Evolutionary conservation across 139 green algal species (phyloP).

Genomic region (Tetraselmis striata): DNA sequence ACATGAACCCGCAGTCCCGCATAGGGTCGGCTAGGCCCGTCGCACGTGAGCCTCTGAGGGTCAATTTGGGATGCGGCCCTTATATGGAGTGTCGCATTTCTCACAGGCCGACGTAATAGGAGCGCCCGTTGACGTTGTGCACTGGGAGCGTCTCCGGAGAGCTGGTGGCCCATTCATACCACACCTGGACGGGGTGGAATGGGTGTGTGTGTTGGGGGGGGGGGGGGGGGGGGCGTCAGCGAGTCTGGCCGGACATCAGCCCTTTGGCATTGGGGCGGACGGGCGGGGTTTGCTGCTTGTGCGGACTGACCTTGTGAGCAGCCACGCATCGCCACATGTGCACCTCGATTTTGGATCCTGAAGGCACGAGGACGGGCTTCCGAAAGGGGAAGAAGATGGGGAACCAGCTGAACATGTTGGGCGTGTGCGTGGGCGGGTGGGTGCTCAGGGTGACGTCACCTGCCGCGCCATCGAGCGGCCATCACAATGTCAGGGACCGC

Average conservation of each 20-base stretch:
- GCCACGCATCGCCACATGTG: slow-evolving; percentile 81
- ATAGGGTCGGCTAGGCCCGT: too few relatives aligned
- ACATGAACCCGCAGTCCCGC: too few relatives aligned
- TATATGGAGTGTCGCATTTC: slow-evolving; percentile 10
- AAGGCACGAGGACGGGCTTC: slow-evolving; percentile 58
- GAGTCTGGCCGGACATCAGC: too few relatives aligned
- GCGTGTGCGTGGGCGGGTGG: slow-evolving; percentile 81
- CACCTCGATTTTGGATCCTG: slow-evolving; percentile 48
- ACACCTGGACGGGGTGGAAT: slow-evolving; percentile 33
- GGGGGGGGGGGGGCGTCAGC: too few relatives aligned
- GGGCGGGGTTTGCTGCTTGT: too few relatives aligned
- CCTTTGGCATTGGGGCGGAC: too few relatives aligned
- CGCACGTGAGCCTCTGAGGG: too few relatives aligned
- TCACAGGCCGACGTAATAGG: slow-evolving; percentile 74
- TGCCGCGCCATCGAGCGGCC: too few relatives aligned
- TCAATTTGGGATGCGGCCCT: too few relatives aligned
- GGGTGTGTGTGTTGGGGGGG: too few relatives aligned
- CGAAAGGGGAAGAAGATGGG: slow-evolving; percentile 95
- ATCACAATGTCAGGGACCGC: too few relatives aligned
- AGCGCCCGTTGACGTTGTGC: slow-evolving; percentile 74
- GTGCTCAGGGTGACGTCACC: slow-evolving; percentile 78
- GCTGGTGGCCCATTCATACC: slow-evolving; percentile 85
- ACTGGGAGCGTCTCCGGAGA: slow-evolving; percentile 36
- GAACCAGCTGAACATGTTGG: slow-evolving; percentile 90
- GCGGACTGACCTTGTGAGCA: slow-evolving; percentile 73